Conservation (phyloP, 306 rosid species). For the Corylus americana region DNA sequence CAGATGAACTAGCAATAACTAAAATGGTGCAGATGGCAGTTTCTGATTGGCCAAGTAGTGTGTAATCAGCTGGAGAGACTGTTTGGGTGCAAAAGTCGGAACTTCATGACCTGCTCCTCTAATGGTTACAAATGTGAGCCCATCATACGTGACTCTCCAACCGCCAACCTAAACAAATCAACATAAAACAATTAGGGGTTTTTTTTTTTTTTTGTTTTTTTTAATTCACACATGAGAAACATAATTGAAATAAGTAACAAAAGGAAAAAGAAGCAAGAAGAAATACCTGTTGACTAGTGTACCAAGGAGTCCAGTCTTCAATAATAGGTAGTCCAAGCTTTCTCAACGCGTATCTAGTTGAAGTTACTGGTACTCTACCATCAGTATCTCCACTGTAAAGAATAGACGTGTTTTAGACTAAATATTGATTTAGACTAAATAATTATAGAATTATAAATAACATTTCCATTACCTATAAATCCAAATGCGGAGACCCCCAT, state of each 20-base stretch:
- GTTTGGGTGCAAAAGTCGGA: slow-evolving; percentile 38
- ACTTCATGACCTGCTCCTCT: slow-evolving; percentile 59
- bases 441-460: neutral
- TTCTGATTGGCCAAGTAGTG: slow-evolving; percentile 35
- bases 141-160: slow-evolving; percentile 46
- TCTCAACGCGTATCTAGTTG: slow-evolving; percentile 44
- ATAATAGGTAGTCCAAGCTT: slow-evolving; percentile 40
- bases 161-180: slow-evolving; percentile 44
- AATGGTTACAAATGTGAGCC: slow-evolving; percentile 45
- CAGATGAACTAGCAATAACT: neutral
- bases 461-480: slow-evolving; percentile 40
- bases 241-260: neutral
- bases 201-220: too few relatives aligned
- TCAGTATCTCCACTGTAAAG: slow-evolving; percentile 50
- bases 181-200: neutral
- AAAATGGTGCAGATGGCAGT: slow-evolving; percentile 39
- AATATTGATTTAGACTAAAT: neutral
- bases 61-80: slow-evolving; percentile 32
- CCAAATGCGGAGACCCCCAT: slow-evolving; percentile 52
- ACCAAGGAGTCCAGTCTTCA: slow-evolving; percentile 55
- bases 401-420: neutral
- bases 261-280: neutral
- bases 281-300: slow-evolving; percentile 37
- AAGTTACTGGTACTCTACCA: slow-evolving; percentile 51
- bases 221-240: neutral